A percentile compares a stretch with the other conserved stretches of the same genome.
Evolutionary conservation across 1,139 yeast species (phyloP).

Genomic region (Kazachstania sp.): DNA sequence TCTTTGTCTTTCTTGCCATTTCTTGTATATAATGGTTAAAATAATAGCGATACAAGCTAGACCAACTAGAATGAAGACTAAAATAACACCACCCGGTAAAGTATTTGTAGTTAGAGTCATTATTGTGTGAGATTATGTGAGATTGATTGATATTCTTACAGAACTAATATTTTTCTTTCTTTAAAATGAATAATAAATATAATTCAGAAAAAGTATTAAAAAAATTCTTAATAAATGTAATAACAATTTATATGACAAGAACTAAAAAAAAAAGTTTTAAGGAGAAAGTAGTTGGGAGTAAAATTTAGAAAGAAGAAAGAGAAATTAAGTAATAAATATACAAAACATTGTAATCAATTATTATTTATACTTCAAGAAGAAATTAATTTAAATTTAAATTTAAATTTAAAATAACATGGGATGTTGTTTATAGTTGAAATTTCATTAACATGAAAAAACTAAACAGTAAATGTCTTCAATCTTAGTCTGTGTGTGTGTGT

Average conservation of each 20-base stretch:
- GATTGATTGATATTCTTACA: slow-evolving; percentile 4
- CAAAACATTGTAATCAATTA: neutral
- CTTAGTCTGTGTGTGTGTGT: too few relatives aligned
- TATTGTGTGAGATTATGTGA: slow-evolving; percentile 1
- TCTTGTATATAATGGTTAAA: slow-evolving; percentile 28
- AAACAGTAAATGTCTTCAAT: too few relatives aligned
- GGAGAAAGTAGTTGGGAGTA: neutral
- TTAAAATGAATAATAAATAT: neutral
- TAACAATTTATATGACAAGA: neutral
- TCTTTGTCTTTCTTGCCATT: slow-evolving; percentile 32
- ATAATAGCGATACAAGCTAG: slow-evolving; percentile 36
- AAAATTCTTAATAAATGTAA: neutral
- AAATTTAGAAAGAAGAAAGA: neutral
- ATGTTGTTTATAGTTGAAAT: too few relatives aligned
- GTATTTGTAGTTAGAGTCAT: slow-evolving; percentile 4
- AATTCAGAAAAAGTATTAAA: neutral
- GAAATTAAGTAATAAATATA: neutral
- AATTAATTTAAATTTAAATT: neutral
- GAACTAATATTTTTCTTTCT: neutral
- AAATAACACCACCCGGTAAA: slow-evolving; percentile 47
- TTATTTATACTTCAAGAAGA: slow-evolving; percentile 1
- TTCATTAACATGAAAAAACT: too few relatives aligned
- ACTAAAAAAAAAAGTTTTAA: neutral
- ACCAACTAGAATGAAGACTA: slow-evolving; percentile 41
- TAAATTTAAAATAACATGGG: too few relatives aligned